A percentile compares a stretch with the other conserved stretches of the same genome.
These are phyloP conservation scores for Pleurotus pulmonarius DNA, from an alignment of 768 basidiomycete genomes.

Conservation along the genomic window DNA sequence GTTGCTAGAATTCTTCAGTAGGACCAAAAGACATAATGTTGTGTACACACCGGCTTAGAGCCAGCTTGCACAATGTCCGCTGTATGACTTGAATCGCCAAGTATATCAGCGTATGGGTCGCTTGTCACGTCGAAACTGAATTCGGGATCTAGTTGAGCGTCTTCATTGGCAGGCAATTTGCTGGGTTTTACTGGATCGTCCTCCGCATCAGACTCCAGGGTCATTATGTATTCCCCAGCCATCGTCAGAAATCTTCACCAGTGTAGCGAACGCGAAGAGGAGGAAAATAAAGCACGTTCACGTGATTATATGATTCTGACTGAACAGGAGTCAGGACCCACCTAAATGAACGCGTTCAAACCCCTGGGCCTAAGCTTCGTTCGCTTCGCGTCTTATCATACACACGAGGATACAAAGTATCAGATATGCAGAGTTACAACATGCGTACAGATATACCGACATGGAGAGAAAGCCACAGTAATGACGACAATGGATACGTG, in stretches of 20 bases:
- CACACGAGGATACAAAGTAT: not conserved
- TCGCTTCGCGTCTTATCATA: not conserved
- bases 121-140: constrained; percentile 80
- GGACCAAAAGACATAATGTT: constrained; percentile 3
- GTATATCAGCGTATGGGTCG: constrained; percentile 61
- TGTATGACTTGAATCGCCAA: constrained; percentile 35
- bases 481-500: not conserved
- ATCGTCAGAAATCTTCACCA: constrained; percentile 15
- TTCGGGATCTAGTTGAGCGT: constrained; percentile 69
- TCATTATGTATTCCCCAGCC: constrained; percentile 66
- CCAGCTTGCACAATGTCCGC: constrained; percentile 60
- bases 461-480: not conserved
- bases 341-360: too few relatives aligned
- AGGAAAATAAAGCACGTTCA: too few relatives aligned
- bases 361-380: too few relatives aligned
- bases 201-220: constrained; percentile 79
- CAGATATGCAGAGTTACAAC: constrained; percentile 8
- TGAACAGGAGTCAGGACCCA: too few relatives aligned
- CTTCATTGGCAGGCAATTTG: constrained; percentile 35
- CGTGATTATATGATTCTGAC: too few relatives aligned
- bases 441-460: constrained; percentile 10
- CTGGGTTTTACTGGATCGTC: constrained; percentile 20
- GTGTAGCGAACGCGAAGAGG: too few relatives aligned
- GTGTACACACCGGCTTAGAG: constrained; percentile 51
- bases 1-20: constrained; percentile 39